A percentile compares a stretch with the other conserved stretches of the same genome.
Evolutionary conservation across 2,329 filamentous ascomycete genomes (phyloP).

Genomic region (Pseudopithomyces maydicus): DNA sequence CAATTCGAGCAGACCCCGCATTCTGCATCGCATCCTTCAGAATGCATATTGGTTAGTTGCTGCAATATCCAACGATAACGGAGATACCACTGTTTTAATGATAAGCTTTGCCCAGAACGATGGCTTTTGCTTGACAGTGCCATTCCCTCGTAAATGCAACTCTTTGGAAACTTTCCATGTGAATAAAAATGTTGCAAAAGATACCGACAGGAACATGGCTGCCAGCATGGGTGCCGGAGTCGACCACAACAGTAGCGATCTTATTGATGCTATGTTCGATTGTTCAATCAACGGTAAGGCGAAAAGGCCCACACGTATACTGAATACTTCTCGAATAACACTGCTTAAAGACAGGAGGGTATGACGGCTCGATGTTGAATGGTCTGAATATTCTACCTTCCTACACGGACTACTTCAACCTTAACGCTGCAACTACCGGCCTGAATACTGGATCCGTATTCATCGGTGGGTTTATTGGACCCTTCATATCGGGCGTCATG

Average conservation of each 20-base stretch:
- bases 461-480: conserved; percentile 1
- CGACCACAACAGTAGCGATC: conserved; percentile 7
- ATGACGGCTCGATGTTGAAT: conserved; percentile 8
- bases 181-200: conserved; percentile 5
- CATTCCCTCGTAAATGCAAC: background rate
- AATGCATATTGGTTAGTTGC: background rate
- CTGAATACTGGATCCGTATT: conserved; percentile 6
- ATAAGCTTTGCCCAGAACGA: conserved; percentile 9
- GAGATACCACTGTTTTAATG: background rate
- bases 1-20: background rate
- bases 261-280: conserved; percentile 53
- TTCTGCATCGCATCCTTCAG: background rate
- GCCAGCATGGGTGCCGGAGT: conserved; percentile 11
- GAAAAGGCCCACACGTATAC: too few relatives aligned
- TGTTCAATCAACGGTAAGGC: conserved; percentile 36
- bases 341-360: background rate
- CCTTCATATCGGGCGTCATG: background rate
- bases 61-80: background rate
- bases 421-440: conserved; percentile 5
- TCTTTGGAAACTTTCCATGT: background rate
- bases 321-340: background rate
- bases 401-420: conserved; percentile 6
- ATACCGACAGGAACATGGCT: conserved; percentile 13
- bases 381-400: conserved; percentile 7
- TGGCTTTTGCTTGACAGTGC: conserved; percentile 8